Evolutionary conservation across 805 yeast species (phyloP), one percentile per base, ranked within the genome.

Genomic region (Lachancea thermotolerans): DNA sequence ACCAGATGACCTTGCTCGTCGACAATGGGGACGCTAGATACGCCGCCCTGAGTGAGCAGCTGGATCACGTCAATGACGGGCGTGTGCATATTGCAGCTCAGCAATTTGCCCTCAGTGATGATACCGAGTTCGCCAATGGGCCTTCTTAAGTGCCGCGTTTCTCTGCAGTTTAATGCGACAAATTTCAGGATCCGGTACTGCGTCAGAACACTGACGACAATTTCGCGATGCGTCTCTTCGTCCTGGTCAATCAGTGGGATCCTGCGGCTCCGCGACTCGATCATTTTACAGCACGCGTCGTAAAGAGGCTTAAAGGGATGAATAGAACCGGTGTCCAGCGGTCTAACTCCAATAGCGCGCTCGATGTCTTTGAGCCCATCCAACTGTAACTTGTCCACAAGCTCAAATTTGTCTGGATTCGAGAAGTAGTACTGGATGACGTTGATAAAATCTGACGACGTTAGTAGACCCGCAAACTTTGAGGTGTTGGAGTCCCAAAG

Each of bases 101-200:
- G 77, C n/a, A 93, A 65, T 33, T 67, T 62, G 35, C 58, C 54
- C 35, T 73, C 71, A 9, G 85, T 74, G 34, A 90, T 79, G n/a
- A 84, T 75, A 32, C 76, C 72, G 38, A 93, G 68, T 46, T 82
- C 84, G 48, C 74, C 72, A 47, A 93, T 71, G 2, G 96, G 95
- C 54, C 82, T 79, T 54, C 82, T 70, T 46, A 93, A 71, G 73
- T 81, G 85, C 56, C 85, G 80, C 3, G 96, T 89, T 64, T 93
- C 98, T 63, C 88, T 89, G 69, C 99, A 93, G 66, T 93, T 93
- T 65, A 91, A 77, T 2, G 97, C 90, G 29, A 93, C 96, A 62
- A 93, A 93, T 67, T 95, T 91, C 58, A 93, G 73, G 45, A 93
- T 93, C 61, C 99, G 81, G 67, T 93, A 93, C 70, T 93, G 99